Evolutionary conservation across 1,284 basidiomycete genomes (phyloP), one percentile per base, ranked within the genome.

Genomic region (Ganoderma resinaceum): DNA sequence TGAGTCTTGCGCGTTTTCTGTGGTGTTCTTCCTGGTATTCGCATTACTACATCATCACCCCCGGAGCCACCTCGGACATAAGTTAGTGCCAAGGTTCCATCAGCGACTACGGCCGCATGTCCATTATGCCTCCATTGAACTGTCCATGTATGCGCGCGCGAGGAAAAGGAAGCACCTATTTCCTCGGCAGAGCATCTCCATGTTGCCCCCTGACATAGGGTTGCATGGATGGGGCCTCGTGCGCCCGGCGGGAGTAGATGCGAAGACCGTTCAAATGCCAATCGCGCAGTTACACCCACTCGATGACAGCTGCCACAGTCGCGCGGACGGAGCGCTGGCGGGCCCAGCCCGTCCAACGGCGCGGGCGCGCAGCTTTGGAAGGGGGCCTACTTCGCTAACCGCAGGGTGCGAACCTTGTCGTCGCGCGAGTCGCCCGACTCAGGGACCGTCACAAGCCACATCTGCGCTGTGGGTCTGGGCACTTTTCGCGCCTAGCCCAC

Each of bases 1-100:
- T 84, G 65, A 42, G 80, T 73, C 26, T 26, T 23, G 0, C 16
- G 33, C n/a, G 12, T 59, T 29, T 59, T 26, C 12, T 8, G 46
- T 49, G 46, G 46, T 49, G n/a, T 37, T 11, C 37, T n/a, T 31
- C 8, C 31, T 37, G 31, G 61, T 33, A 40, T 55, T 23, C 7
- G 49, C 52, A 53, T 53, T 53, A 53, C 52, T 59, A 14, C 38
- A 8, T 61, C 29, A 16, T 65, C 31, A 42, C 29, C 62, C 14
- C 23, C 18, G 18, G 43, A 42, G 23, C 16, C 49, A 18, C 20
- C 3, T 31, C 37, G 43, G 42, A 58, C 18, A 12, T n/a, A 46
- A 46, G 43, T 8, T 46, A 5, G 31, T 52, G 52, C 38, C 35
- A 29, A 16, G 42, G 37, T 38, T 42, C 58, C 58, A 38, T 29